Conservation (phyloP, 306 rosid species). For the Casuarina cunninghamiana region DNA sequence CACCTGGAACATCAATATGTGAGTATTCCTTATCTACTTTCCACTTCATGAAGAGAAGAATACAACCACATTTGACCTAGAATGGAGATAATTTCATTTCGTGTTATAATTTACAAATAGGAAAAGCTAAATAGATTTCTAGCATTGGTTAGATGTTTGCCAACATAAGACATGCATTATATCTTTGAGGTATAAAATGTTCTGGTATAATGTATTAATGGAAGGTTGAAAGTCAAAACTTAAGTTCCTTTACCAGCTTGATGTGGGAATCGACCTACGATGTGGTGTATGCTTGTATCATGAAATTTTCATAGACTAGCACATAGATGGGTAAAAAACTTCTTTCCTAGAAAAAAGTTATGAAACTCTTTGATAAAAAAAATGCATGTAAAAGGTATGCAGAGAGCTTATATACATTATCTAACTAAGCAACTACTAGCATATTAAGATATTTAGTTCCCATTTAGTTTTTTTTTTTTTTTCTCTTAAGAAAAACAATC, state of each 20-base stretch:
- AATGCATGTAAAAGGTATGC: background rate
- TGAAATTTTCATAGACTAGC: slow-evolving; percentile 3
- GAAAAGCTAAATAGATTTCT: background rate
- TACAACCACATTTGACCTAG: no score
- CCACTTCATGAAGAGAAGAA: background rate
- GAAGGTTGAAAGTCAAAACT: background rate
- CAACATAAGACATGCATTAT: background rate
- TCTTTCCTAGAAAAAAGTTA: background rate
- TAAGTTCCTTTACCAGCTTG: background rate
- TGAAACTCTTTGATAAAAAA: background rate
- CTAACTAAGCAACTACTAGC: background rate
- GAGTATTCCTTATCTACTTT: slow-evolving; percentile 3
- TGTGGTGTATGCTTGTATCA: background rate
- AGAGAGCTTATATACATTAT: no score
- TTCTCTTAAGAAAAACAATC: background rate
- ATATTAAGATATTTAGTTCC: background rate
- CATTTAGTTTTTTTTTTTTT: background rate
- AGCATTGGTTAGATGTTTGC: background rate
- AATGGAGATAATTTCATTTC: background rate
- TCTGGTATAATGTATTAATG: background rate
- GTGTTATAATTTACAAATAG: background rate
- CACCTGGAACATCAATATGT: slow-evolving; percentile 51
- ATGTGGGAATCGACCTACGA: background rate
- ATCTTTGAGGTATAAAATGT: background rate
- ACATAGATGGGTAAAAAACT: background rate